These are phyloP conservation scores for Apiospora arundinis DNA, from an alignment of 2,329 filamentous ascomycete genomes.

Conservation along the genomic window DNA sequence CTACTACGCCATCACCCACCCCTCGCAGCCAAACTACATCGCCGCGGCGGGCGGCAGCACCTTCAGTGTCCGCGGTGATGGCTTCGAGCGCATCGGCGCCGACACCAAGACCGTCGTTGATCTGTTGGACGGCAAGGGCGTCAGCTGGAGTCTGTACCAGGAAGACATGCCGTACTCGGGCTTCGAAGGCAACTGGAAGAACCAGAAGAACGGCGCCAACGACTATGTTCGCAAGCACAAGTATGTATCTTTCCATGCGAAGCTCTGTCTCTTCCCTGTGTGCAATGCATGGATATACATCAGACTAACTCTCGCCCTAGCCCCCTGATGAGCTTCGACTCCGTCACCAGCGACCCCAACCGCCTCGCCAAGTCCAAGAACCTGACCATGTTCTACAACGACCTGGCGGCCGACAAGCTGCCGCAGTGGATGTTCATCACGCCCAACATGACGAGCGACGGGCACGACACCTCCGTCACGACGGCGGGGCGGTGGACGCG, in stretches of 20 bases:
- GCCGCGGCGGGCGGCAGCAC: slow-evolving; percentile 62
- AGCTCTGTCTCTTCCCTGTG: too few relatives aligned
- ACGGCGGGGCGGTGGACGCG: slow-evolving; percentile 37
- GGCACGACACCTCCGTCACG: slow-evolving; percentile 38
- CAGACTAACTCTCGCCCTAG: too few relatives aligned
- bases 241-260: slow-evolving; percentile 41
- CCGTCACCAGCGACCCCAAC: slow-evolving; percentile 35
- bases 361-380: slow-evolving; percentile 41
- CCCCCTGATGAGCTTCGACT: slow-evolving; percentile 41
- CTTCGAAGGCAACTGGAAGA: slow-evolving; percentile 56
- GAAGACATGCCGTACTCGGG: slow-evolving; percentile 59
- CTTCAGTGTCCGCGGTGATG: slow-evolving; percentile 61
- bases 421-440: slow-evolving; percentile 50
- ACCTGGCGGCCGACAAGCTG: slow-evolving; percentile 34
- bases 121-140: slow-evolving; percentile 52
- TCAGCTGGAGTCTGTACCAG: slow-evolving; percentile 60
- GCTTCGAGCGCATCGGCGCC: slow-evolving; percentile 50
- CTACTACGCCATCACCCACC: slow-evolving; percentile 62
- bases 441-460: slow-evolving; percentile 51
- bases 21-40: slow-evolving; percentile 66
- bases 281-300: too few relatives aligned
- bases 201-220: slow-evolving; percentile 60
- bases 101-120: slow-evolving; percentile 56
- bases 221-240: slow-evolving; percentile 73
- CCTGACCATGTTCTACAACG: slow-evolving; percentile 39